Base-by-base conservation (phyloP, 208 protist species). In the Crithidia bombi region DNA sequence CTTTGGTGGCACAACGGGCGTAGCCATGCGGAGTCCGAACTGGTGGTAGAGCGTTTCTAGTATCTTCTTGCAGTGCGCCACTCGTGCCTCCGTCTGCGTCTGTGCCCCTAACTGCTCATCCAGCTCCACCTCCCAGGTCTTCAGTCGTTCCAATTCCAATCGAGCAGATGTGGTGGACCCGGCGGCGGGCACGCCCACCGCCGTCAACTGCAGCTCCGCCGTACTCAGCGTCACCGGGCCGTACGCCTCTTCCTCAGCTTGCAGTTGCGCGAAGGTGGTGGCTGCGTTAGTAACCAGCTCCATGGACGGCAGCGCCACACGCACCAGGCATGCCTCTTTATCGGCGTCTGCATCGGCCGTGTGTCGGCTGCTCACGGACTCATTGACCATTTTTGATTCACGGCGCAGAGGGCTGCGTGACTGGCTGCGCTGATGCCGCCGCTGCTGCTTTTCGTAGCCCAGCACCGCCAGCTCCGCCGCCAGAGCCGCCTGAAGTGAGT, bases 401-500 rank as follows among this genome's bases (percentile, higher is more conserved):
- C 51, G 36, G 28, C 54, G 51, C 7, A 30, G 43, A 4, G 64
- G 39, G 15, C 39, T 63, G 49, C 9, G 44, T 7, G 57, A 70
- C 7, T n/a, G 46, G 21, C 55, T 32, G 12, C 46, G 46, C 2
- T 41, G 55, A 6, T n/a, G n/a, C 26, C 30, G 50, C 32, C 52
- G 41, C 47, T 73, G 59, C 25, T 75, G 43, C 23, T 32, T n/a
- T 38, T 74, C 38, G 36, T 67, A 30, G 49, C 83, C 73, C 56
- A 87, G 69, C 28, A 79, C 66, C 12, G 70, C 70, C 26, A 91
- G 46, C 75, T 94, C 89, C 14, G 89, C 81, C 5, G 82, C 76
- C 14, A 94, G 58, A 3, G 89, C 84, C 12, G 83, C 81, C 36
- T 89, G 75, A 14, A 94, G 64, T 1, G 89, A 89, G 72, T 94